These are phyloP conservation scores for Wallacemonas sp. DNA, from an alignment of 208 protist genomes.

Conservation along the genomic window DNA sequence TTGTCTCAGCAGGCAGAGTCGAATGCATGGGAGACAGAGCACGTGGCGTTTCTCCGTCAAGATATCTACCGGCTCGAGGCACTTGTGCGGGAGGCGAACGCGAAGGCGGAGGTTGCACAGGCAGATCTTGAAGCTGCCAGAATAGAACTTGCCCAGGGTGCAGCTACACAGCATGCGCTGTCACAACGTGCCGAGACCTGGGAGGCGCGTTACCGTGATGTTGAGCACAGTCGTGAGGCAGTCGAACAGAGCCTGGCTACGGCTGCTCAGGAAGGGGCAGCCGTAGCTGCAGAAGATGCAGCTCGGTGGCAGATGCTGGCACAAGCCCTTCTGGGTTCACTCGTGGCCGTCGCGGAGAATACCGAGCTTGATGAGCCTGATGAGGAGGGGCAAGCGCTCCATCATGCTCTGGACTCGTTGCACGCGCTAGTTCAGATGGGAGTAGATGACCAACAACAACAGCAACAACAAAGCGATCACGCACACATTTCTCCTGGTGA, in stretches of 20 bases:
- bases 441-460: no score
- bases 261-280: neutral
- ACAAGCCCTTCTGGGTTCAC: no score
- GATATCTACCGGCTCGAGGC: neutral
- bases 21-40: neutral
- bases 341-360: no score
- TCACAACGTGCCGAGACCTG: neutral
- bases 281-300: neutral
- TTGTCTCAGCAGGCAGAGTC: no score
- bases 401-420: no score
- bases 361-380: no score
- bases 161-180: neutral
- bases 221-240: conserved; percentile 22
- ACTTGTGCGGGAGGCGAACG: neutral
- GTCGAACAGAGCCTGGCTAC: conserved; percentile 12
- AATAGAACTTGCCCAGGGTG: neutral
- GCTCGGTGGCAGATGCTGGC: no score
- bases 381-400: no score
- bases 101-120: conserved; percentile 8
- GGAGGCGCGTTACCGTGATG: conserved; percentile 15
- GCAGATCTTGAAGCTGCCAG: neutral
- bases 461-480: no score
- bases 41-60: neutral
- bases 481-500: no score
- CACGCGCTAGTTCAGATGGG: no score